Evolutionary conservation across 2,329 filamentous ascomycete species (phyloP).

Genomic region (Geoglossum cookeanum): DNA sequence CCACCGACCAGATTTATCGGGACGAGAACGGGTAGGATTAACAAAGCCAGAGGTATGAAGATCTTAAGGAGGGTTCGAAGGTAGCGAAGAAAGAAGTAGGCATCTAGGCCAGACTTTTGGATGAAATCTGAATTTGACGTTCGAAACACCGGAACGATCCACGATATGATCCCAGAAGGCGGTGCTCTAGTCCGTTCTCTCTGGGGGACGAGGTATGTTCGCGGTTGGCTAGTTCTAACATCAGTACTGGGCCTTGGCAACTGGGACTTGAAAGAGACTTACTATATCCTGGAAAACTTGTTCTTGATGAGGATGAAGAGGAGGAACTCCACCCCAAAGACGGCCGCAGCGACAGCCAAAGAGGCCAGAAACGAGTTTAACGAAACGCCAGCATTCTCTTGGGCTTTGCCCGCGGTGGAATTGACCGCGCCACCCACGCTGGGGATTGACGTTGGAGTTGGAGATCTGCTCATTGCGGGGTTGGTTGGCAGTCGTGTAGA

Average conservation of each 20-base stretch:
- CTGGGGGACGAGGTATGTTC: slow-evolving; percentile 73
- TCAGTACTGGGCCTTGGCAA: slow-evolving; percentile 7
- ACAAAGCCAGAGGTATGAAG: slow-evolving; percentile 59
- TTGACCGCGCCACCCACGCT: neutral
- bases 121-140: slow-evolving; percentile 69
- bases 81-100: slow-evolving; percentile 94
- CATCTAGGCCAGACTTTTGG: slow-evolving; percentile 85
- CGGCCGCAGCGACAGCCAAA: slow-evolving; percentile 16
- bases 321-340: slow-evolving; percentile 31
- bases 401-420: slow-evolving; percentile 7
- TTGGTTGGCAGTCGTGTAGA: neutral
- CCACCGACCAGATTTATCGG: slow-evolving; percentile 67
- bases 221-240: slow-evolving; percentile 41
- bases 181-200: slow-evolving; percentile 64
- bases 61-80: slow-evolving; percentile 73
- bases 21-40: slow-evolving; percentile 70
- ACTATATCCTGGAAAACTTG: slow-evolving; percentile 71
- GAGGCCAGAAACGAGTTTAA: slow-evolving; percentile 20
- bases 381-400: slow-evolving; percentile 14
- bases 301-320: slow-evolving; percentile 62
- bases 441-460: neutral
- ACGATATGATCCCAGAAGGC: slow-evolving; percentile 33
- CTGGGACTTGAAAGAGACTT: slow-evolving; percentile 17
- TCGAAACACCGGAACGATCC: slow-evolving; percentile 40
- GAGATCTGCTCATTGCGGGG: neutral